A percentile compares a stretch with the other conserved stretches of the same genome.
Conservation (phyloP, 73 alveolate species). For the Breviolum minutum region DNA sequence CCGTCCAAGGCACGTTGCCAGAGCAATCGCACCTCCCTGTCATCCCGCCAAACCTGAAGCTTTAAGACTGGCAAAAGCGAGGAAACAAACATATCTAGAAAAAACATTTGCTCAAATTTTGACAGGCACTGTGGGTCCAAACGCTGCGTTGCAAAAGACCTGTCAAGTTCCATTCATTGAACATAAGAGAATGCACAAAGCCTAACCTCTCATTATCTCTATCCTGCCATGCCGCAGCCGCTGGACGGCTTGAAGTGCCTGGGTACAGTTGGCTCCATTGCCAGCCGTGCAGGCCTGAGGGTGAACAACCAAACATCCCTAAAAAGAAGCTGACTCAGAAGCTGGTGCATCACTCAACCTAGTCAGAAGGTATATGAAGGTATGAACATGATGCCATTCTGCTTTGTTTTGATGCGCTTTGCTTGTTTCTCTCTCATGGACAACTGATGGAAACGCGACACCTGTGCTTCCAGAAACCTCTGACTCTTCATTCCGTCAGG, state of each 20-base stretch:
- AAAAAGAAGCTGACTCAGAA: no score
- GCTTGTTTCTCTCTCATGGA: no score
- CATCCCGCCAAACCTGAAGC: background rate
- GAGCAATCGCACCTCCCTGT: conserved; percentile 35
- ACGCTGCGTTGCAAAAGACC: conserved; percentile 36
- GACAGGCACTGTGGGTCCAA: background rate
- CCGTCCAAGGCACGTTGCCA: conserved; percentile 11
- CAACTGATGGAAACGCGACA: no score
- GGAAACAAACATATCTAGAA: background rate
- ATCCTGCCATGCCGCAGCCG: background rate
- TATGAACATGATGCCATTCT: background rate
- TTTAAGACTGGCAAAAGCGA: background rate
- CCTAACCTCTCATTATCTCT: no score
- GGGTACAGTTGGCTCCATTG: conserved; percentile 24
- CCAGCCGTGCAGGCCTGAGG: conserved; percentile 44
- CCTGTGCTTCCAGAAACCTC: no score
- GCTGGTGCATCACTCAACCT: background rate
- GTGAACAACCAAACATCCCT: background rate
- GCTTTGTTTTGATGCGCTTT: no score
- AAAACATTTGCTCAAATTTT: background rate
- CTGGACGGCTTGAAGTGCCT: conserved; percentile 7
- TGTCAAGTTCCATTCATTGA: background rate
- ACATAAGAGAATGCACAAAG: no score
- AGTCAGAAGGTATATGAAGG: background rate
- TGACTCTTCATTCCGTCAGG: background rate